Evolutionary conservation across 177 flowering plant genomes (phyloP).

Genomic region (Vitis hybrid): DNA sequence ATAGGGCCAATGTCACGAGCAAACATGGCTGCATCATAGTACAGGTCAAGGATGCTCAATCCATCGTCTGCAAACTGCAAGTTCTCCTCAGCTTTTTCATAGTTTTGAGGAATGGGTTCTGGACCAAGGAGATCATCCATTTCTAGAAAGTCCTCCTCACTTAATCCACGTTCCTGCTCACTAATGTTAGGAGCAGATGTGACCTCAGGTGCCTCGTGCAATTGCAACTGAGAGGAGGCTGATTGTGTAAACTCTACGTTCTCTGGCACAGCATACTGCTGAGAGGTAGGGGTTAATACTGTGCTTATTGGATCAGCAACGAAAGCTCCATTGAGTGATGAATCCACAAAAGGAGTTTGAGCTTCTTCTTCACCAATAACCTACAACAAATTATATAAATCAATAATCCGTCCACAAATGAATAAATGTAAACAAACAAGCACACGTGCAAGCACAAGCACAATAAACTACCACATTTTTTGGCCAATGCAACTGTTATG

Average conservation of each 20-base stretch:
- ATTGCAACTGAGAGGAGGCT: conserved; percentile 24
- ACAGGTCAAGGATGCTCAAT: conserved; percentile 51
- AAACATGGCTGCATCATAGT: conserved; percentile 58
- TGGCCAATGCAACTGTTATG: no score
- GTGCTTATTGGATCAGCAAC: conserved; percentile 19
- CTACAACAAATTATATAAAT: conserved; percentile 24
- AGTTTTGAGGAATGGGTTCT: conserved; percentile 25
- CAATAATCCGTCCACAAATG: not conserved
- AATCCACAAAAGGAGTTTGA: conserved; percentile 30
- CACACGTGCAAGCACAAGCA: no score
- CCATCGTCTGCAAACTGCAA: conserved; percentile 35
- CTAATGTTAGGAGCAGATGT: conserved; percentile 32
- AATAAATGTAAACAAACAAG: no score
- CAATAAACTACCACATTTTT: no score
- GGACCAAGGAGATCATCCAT: conserved; percentile 67
- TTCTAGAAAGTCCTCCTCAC: conserved; percentile 71
- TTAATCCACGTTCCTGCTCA: conserved; percentile 9
- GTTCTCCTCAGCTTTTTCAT: conserved; percentile 15
- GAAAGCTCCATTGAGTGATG: conserved; percentile 24
- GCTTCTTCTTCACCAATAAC: conserved; percentile 34
- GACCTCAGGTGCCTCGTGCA: conserved; percentile 42
- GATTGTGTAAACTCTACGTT: conserved; percentile 35
- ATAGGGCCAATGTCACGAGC: conserved; percentile 36
- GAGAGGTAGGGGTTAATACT: conserved; percentile 12
- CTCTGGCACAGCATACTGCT: conserved; percentile 19